Percentiles rank a stretch among this genome's conserved stretches.
Evolutionary conservation across 768 basidiomycete species (phyloP).

Genomic region (Cyathus striatus): DNA sequence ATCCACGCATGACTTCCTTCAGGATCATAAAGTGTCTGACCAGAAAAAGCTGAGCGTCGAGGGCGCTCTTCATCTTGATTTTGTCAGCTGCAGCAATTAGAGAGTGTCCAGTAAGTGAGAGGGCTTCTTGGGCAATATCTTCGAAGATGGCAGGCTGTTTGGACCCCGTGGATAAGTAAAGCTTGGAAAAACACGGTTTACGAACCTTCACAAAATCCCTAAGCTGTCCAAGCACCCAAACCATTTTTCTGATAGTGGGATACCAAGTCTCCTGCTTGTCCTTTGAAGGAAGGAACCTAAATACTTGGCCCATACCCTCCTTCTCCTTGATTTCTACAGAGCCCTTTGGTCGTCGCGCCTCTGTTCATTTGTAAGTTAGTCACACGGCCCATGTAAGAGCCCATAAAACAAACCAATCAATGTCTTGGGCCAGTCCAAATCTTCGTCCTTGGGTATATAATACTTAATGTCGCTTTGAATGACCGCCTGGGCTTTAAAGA

Average conservation of each 20-base stretch:
- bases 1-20: constrained; percentile 81
- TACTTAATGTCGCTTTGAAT: constrained; percentile 86
- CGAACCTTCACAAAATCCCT: constrained; percentile 89
- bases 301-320: constrained; percentile 62
- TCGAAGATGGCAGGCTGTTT: constrained; percentile 88
- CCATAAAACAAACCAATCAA: constrained; percentile 53
- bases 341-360: background rate
- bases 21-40: constrained; percentile 86
- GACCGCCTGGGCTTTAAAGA: constrained; percentile 93
- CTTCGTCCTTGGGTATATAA: constrained; percentile 71
- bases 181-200: background rate
- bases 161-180: constrained; percentile 1
- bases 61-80: constrained; percentile 39
- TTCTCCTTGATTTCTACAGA: constrained; percentile 51
- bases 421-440: constrained; percentile 84
- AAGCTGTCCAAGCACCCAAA: constrained; percentile 89
- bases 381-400: background rate
- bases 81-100: constrained; percentile 68
- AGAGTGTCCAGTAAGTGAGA: constrained; percentile 77
- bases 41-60: constrained; percentile 84
- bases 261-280: constrained; percentile 87
- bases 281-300: constrained; percentile 57
- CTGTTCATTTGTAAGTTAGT: background rate
- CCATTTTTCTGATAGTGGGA: constrained; percentile 80
- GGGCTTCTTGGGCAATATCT: constrained; percentile 93